Percentiles rank a stretch among this genome's conserved stretches.
phyloP scores from a whole-genome alignment of 2,329 filamentous ascomycete species.

The Phoma sp. region DNA sequence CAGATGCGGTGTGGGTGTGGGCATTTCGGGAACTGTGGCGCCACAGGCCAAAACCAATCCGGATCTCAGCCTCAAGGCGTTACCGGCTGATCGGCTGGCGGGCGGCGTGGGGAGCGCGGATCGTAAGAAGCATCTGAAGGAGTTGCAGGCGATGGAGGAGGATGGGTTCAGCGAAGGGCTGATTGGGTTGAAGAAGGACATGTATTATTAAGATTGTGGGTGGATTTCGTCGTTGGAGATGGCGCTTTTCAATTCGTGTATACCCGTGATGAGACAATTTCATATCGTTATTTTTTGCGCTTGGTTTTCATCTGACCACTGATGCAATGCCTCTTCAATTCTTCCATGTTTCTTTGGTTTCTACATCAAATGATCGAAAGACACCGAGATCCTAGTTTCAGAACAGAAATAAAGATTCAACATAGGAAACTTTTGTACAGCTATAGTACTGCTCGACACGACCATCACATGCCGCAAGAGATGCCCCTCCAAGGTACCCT shows the following conservation, averaged over 20 bases:
- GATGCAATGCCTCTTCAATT: too few relatives aligned
- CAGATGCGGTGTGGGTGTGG: conserved; percentile 27
- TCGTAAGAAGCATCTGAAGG: conserved; percentile 24
- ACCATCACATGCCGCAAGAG: not conserved
- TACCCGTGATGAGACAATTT: conserved; percentile 15
- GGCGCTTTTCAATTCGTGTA: conserved; percentile 13
- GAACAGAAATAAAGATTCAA: not conserved
- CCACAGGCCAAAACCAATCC: conserved; percentile 4
- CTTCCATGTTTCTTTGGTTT: too few relatives aligned
- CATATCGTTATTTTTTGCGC: not conserved
- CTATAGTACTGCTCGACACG: conserved; percentile 1
- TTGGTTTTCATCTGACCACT: too few relatives aligned
- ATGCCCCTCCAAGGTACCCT: not conserved
- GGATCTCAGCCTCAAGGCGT: conserved; percentile 4
- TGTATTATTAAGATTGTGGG: conserved; percentile 29
- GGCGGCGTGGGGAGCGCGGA: conserved; percentile 34
- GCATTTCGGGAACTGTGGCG: conserved; percentile 6
- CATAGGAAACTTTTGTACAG: conserved; percentile 4
- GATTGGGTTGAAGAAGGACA: conserved; percentile 41
- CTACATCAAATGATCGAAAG: too few relatives aligned
- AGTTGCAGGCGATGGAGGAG: conserved; percentile 32
- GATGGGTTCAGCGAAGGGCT: conserved; percentile 37
- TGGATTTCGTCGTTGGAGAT: not conserved
- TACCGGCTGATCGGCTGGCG: conserved; percentile 22
- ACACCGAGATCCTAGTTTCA: too few relatives aligned